phyloP scores from a whole-genome alignment of 495 filamentous ascomycete genomes.

The Aspergillus cavernicola region DNA sequence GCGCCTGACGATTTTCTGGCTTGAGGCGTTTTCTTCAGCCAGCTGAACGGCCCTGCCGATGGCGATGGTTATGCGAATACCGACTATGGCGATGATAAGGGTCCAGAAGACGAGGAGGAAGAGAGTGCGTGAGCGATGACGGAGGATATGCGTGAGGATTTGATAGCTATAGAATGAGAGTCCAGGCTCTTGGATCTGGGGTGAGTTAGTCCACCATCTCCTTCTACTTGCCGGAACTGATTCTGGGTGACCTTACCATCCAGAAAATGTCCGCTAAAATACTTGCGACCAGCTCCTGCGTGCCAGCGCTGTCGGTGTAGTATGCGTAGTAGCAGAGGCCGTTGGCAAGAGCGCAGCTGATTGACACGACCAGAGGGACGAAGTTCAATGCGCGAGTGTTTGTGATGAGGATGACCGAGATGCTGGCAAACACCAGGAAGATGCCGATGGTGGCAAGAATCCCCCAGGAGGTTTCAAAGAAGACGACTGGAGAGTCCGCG shows the following conservation, averaged over 20 bases:
- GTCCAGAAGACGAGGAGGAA: conserved; percentile 28
- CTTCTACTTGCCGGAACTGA: too few relatives aligned
- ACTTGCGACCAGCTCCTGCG: conserved; percentile 14
- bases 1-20: conserved; percentile 13
- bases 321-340: conserved; percentile 32
- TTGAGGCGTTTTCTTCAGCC: neutral
- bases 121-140: conserved; percentile 7
- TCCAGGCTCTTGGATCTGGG: conserved; percentile 29
- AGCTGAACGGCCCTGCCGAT: conserved; percentile 15
- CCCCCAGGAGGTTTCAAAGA: conserved; percentile 23
- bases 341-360: conserved; percentile 25
- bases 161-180: conserved; percentile 33
- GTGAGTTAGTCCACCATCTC: neutral
- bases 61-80: conserved; percentile 20
- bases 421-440: conserved; percentile 22
- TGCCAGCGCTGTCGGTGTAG: conserved; percentile 18
- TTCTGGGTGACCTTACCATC: conserved; percentile 17
- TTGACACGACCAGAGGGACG: conserved; percentile 26
- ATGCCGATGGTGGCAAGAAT: conserved; percentile 30
- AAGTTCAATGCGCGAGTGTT: conserved; percentile 14
- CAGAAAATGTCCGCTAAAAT: conserved; percentile 27
- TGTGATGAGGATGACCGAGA: conserved; percentile 25
- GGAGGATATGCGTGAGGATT: conserved; percentile 27
- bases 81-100: conserved; percentile 17
- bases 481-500: neutral